These are phyloP conservation scores for Penicillium rolfsii DNA, from an alignment of 2,329 filamentous ascomycete species.

Conservation along the genomic window DNA sequence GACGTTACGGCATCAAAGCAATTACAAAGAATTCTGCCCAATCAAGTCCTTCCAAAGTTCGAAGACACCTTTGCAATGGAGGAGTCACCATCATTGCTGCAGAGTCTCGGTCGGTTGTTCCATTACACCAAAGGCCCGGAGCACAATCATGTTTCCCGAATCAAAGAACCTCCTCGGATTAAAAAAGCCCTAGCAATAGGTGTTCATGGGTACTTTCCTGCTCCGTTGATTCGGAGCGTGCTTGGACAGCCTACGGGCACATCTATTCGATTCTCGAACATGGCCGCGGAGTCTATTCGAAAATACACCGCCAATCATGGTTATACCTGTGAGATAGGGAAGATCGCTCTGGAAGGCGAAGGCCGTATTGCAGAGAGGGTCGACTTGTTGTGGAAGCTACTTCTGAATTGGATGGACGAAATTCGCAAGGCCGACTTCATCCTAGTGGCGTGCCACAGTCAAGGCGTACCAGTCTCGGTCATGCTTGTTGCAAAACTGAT, in stretches of 20 bases:
- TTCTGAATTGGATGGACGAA: slow-evolving; percentile 93
- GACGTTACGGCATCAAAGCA: slow-evolving; percentile 42
- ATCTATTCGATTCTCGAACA: slow-evolving; percentile 87
- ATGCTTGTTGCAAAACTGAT: slow-evolving; percentile 94
- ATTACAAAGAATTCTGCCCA: slow-evolving; percentile 44
- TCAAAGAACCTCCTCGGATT: slow-evolving; percentile 70
- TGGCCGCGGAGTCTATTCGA: slow-evolving; percentile 80
- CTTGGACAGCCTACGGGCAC: slow-evolving; percentile 95
- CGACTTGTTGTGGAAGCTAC: slow-evolving; percentile 88
- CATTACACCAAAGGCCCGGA: slow-evolving; percentile 59
- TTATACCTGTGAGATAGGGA: slow-evolving; percentile 81
- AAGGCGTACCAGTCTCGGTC: slow-evolving; percentile 89
- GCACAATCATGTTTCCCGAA: slow-evolving; percentile 71
- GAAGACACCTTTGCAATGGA: slow-evolving; percentile 50
- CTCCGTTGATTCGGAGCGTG: slow-evolving; percentile 81
- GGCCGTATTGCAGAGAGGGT: slow-evolving; percentile 88
- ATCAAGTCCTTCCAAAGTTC: slow-evolving; percentile 54
- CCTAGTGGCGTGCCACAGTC: slow-evolving; percentile 89
- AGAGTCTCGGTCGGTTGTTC: slow-evolving; percentile 52
- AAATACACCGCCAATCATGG: slow-evolving; percentile 77
- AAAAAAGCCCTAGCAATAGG: slow-evolving; percentile 90
- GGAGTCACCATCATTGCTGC: slow-evolving; percentile 66
- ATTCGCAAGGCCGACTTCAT: slow-evolving; percentile 87
- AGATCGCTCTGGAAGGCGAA: slow-evolving; percentile 91
- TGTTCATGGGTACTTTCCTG: slow-evolving; percentile 91